These are phyloP conservation scores for Lachnellula arida DNA, from an alignment of 2,329 filamentous ascomycete species.

Conservation along the genomic window DNA sequence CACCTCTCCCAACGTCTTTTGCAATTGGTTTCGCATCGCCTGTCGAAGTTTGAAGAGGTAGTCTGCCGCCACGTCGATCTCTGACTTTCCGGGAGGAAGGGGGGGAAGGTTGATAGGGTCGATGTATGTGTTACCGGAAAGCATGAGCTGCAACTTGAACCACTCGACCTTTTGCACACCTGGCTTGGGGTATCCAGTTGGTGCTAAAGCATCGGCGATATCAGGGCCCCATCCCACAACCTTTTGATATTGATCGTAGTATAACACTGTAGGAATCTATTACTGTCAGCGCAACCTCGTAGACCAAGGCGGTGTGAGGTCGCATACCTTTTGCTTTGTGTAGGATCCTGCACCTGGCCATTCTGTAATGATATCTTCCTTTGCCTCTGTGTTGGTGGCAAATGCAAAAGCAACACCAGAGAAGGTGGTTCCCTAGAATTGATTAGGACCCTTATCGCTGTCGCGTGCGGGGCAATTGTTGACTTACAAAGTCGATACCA, in stretches of 20 bases:
- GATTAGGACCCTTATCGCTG: conserved; percentile 5
- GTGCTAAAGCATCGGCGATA: conserved; percentile 92
- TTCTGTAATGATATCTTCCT: conserved; percentile 98
- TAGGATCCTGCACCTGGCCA: conserved; percentile 98
- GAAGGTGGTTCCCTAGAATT: conserved; percentile 81
- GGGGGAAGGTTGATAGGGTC: conserved; percentile 98
- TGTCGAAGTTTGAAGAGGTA: conserved; percentile 98
- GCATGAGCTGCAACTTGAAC: conserved; percentile 99
- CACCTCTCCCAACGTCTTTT: conserved; percentile 94
- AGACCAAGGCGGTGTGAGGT: not conserved
- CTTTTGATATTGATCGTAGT: conserved; percentile 99
- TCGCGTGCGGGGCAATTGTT: conserved; percentile 20
- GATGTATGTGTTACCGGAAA: conserved; percentile 98
- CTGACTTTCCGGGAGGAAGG: conserved; percentile 93
- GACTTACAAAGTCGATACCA: conserved; percentile 91
- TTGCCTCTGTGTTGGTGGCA: conserved; percentile 93
- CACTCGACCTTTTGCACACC: conserved; percentile 99
- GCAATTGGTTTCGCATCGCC: conserved; percentile 91
- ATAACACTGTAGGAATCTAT: conserved; percentile 96
- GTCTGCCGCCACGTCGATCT: conserved; percentile 98
- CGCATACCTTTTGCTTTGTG: conserved; percentile 90
- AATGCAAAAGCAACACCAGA: conserved; percentile 93
- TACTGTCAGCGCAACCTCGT: conserved; percentile 16
- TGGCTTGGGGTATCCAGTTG: conserved; percentile 94
- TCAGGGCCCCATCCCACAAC: conserved; percentile 99